phyloP scores from a whole-genome alignment of 108 stramenopile species.

The Poteriospumella lacustris region DNA sequence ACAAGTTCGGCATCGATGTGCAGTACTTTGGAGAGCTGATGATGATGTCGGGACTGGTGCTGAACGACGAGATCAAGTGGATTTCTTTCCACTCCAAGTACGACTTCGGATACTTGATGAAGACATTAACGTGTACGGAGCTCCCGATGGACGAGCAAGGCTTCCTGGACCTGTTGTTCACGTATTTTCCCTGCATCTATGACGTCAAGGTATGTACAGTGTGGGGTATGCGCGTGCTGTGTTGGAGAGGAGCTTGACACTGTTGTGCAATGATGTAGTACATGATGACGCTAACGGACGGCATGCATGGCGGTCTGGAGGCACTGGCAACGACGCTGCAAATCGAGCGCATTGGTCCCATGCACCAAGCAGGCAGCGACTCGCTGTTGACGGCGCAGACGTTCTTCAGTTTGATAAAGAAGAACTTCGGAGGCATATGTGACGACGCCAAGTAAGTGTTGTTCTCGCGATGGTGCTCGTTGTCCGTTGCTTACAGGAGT shows the following conservation, averaged over 20 bases:
- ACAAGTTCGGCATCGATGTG: constrained; percentile 84
- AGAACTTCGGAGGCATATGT: constrained; percentile 13
- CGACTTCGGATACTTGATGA: constrained; percentile 94
- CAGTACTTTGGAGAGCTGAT: constrained; percentile 88
- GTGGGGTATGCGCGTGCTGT: not conserved
- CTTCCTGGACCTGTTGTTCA: constrained; percentile 83
- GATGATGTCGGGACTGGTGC: constrained; percentile 90
- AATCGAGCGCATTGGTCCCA: constrained; percentile 88
- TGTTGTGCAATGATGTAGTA: constrained; percentile 40
- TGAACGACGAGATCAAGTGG: constrained; percentile 91
- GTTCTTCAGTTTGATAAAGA: constrained; percentile 79
- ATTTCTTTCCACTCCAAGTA: constrained; percentile 94
- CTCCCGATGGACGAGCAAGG: constrained; percentile 42
- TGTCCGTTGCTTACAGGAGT: constrained; percentile 55
- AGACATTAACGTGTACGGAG: constrained; percentile 61
- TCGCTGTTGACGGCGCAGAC: constrained; percentile 84
- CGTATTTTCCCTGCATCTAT: constrained; percentile 94
- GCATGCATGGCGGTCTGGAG: constrained; percentile 87
- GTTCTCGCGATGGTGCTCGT: constrained; percentile 54
- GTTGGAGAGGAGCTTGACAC: not conserved
- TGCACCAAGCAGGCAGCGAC: constrained; percentile 98
- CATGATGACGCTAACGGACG: constrained; percentile 82
- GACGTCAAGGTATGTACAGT: constrained; percentile 85
- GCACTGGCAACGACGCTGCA: constrained; percentile 78
- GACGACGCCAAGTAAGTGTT: constrained; percentile 58